Evolutionary conservation across 371 early-diverging fungal genomes (phyloP).

Genomic region (Mucor sp.): DNA sequence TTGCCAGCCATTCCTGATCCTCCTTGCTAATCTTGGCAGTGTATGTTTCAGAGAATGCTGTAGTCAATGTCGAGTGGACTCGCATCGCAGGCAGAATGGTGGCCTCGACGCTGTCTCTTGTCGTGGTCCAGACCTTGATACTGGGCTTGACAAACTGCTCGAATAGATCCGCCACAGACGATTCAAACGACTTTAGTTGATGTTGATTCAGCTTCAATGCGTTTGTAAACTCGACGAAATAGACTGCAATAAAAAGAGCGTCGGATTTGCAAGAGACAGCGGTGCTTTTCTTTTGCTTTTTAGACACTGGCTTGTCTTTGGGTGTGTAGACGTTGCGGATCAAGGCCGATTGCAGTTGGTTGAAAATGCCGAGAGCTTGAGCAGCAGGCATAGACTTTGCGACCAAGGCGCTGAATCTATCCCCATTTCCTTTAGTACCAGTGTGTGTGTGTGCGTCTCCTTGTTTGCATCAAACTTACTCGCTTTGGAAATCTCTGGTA

Average conservation of each 20-base stretch:
- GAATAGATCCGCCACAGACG: conserved; percentile 8
- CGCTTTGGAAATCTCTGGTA: conserved; percentile 39
- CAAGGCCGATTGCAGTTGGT: conserved; percentile 39
- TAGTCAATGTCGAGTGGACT: conserved; percentile 50
- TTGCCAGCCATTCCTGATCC: conserved; percentile 15
- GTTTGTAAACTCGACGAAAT: conserved; percentile 46
- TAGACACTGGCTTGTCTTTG: conserved; percentile 32
- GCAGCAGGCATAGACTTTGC: conserved; percentile 47
- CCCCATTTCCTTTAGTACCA: no score
- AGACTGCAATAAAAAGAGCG: conserved; percentile 28
- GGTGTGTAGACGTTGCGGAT: not conserved
- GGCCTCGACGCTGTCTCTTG: not conserved
- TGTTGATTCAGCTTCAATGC: conserved; percentile 48
- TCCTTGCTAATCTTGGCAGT: conserved; percentile 22
- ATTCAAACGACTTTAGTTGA: conserved; percentile 33
- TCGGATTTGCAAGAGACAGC: not conserved
- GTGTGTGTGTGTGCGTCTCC: no score
- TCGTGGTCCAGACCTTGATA: conserved; percentile 13
- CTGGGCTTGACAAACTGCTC: conserved; percentile 30
- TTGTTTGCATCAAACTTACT: no score
- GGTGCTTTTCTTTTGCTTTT: conserved; percentile 32
- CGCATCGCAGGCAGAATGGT: conserved; percentile 49
- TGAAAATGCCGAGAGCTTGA: conserved; percentile 46
- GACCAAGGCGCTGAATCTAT: conserved; percentile 33
- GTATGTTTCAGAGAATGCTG: conserved; percentile 45